Percentiles rank a stretch among this genome's conserved stretches.
phyloP scores from a whole-genome alignment of 805 yeast species.

The Lipomyces starkeyi region DNA sequence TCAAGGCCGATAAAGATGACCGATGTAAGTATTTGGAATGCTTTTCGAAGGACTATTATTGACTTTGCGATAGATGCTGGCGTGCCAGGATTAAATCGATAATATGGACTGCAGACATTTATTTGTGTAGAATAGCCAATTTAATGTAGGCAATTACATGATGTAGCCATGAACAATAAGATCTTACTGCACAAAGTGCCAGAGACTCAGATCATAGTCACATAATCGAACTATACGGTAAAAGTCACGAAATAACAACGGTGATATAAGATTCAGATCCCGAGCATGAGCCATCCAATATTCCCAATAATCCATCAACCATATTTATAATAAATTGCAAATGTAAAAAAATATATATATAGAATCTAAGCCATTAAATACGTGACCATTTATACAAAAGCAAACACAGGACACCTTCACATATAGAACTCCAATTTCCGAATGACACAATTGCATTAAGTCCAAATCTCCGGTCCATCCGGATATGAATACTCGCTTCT shows the following conservation, averaged over 20 bases:
- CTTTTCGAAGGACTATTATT: not conserved
- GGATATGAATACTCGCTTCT: not conserved
- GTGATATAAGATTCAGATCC: not conserved
- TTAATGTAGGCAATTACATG: not conserved
- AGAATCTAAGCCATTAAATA: not conserved
- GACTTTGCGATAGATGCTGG: conserved; percentile 11
- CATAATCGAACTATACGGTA: too few species aligned
- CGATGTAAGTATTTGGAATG: conserved; percentile 8
- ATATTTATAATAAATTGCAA: not conserved
- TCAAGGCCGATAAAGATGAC: conserved; percentile 40
- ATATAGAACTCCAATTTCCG: not conserved
- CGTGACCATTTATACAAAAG: not conserved
- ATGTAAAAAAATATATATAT: not conserved
- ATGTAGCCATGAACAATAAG: not conserved
- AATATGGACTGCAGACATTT: not conserved
- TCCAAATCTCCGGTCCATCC: not conserved
- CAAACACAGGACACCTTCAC: not conserved
- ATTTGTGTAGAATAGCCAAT: not conserved
- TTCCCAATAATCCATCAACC: not conserved
- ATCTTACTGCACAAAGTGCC: not conserved
- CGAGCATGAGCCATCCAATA: not conserved
- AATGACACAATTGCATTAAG: not conserved
- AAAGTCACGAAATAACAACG: not conserved
- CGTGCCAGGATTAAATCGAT: conserved; percentile 29
- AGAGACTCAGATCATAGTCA: not conserved